Evolutionary conservation across 495 filamentous ascomycete genomes (phyloP).

Genomic region (Xanthoparmelia taractica): DNA sequence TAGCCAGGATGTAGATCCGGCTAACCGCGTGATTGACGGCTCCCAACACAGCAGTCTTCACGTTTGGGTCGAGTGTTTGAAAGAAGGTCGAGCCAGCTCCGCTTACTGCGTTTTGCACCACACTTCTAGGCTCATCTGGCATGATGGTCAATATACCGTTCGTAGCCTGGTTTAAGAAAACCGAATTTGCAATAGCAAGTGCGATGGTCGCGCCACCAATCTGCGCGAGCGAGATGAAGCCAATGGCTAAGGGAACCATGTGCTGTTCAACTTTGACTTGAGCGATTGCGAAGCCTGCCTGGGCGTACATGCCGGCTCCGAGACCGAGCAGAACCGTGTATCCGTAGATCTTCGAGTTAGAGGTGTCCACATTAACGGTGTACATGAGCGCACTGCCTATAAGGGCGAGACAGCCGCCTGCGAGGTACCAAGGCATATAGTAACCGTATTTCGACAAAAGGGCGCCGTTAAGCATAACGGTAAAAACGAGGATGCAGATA

Average conservation of each 20-base stretch:
- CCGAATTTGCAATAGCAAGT: constrained; percentile 46
- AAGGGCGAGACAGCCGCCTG: constrained; percentile 29
- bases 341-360: constrained; percentile 43
- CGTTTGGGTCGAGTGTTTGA: constrained; percentile 27
- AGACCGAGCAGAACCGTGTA: constrained; percentile 44
- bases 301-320: constrained; percentile 42
- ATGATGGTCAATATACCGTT: constrained; percentile 24
- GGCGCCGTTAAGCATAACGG: constrained; percentile 42
- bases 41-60: constrained; percentile 32
- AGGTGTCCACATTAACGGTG: constrained; percentile 34
- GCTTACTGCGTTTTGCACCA: constrained; percentile 38
- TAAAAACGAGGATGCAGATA: constrained; percentile 41
- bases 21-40: constrained; percentile 42
- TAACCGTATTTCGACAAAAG: constrained; percentile 43
- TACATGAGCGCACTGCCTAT: constrained; percentile 41
- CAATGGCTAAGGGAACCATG: constrained; percentile 37
- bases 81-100: constrained; percentile 42
- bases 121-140: constrained; percentile 28
- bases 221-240: constrained; percentile 44
- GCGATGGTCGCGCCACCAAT: constrained; percentile 44
- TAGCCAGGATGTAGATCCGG: constrained; percentile 39
- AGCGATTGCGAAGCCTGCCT: constrained; percentile 46
- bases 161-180: constrained; percentile 43
- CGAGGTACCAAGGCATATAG: constrained; percentile 52
- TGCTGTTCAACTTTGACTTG: constrained; percentile 39